These are phyloP conservation scores for Backusella liffmaniae DNA, from an alignment of 192 early-diverging fungal genomes.

Conservation along the genomic window DNA sequence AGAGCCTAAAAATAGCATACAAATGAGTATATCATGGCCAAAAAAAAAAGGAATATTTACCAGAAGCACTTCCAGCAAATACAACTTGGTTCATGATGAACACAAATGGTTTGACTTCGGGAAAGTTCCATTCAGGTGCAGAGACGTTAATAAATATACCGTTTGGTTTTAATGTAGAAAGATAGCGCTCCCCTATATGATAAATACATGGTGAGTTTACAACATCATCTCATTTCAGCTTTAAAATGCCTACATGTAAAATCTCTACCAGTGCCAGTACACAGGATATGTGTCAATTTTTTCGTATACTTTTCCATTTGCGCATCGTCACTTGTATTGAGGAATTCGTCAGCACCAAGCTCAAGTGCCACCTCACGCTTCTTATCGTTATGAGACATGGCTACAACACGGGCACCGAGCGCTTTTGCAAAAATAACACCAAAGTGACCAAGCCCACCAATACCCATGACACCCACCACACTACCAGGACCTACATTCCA, in stretches of 20 bases:
- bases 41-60: background rate
- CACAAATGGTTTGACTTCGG: background rate
- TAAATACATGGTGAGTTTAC: background rate
- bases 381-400: slow-evolving; percentile 51
- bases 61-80: background rate
- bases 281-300: slow-evolving; percentile 28
- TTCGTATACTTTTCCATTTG: slow-evolving; percentile 2
- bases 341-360: slow-evolving; percentile 52
- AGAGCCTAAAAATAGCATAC: slow-evolving; percentile 1
- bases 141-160: background rate
- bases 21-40: too few species aligned
- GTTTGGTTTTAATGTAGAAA: background rate
- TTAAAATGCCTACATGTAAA: background rate
- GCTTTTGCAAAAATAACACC: slow-evolving; percentile 54
- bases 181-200: background rate
- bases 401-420: slow-evolving; percentile 48
- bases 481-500: slow-evolving; percentile 37
- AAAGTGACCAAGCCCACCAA: slow-evolving; percentile 64
- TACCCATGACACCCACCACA: slow-evolving; percentile 11
- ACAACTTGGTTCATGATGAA: background rate
- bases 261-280: slow-evolving; percentile 1
- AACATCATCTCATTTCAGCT: too few species aligned
- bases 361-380: slow-evolving; percentile 58
- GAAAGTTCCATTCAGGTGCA: background rate
- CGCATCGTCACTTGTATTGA: slow-evolving; percentile 14